Conservation (phyloP, 306 rosid genomes). For the Clitoria ternatea region DNA sequence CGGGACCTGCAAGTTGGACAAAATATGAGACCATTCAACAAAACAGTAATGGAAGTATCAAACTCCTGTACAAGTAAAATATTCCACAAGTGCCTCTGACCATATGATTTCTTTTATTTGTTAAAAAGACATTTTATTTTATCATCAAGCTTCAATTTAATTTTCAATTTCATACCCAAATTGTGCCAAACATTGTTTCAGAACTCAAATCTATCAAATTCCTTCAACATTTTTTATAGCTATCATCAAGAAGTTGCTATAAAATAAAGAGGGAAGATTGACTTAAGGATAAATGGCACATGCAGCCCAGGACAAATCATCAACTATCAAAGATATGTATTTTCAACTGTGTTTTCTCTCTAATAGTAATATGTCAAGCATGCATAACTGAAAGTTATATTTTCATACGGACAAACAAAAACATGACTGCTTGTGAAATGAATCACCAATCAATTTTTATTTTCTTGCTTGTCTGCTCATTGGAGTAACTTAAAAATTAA, state of each 20-base stretch:
- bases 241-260: background rate
- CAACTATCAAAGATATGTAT: background rate
- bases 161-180: background rate
- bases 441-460: background rate
- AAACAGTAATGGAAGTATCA: slow-evolving; percentile 11
- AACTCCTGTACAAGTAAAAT: background rate
- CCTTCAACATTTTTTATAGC: background rate
- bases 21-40: slow-evolving; percentile 17
- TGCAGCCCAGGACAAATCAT: too few species aligned
- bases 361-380: background rate
- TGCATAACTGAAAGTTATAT: background rate
- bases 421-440: background rate
- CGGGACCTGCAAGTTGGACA: slow-evolving; percentile 45
- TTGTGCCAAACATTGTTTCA: background rate
- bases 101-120: background rate
- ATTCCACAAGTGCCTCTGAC: background rate
- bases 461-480: background rate
- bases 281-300: background rate
- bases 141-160: background rate
- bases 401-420: background rate
- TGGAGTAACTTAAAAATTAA: background rate
- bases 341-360: background rate
- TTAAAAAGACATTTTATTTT: background rate
- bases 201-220: slow-evolving; percentile 7
- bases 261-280: background rate